These are phyloP conservation scores for Daldinia vernicosa DNA, from an alignment of 495 filamentous ascomycete genomes.

Conservation along the genomic window DNA sequence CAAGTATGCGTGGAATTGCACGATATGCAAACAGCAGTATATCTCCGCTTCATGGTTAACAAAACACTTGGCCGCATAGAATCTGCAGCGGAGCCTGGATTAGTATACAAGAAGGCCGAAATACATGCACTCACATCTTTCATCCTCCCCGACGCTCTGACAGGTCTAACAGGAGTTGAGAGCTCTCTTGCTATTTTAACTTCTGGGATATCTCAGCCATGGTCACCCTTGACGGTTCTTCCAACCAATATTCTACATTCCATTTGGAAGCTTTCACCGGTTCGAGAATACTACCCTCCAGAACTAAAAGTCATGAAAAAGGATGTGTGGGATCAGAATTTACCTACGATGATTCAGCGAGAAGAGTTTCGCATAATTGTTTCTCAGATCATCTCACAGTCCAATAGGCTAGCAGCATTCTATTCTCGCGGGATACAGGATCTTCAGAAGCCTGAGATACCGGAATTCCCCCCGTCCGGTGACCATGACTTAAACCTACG, in stretches of 20 bases:
- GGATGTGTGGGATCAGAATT: slow-evolving; percentile 53
- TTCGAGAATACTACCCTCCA: slow-evolving; percentile 64
- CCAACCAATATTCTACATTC: not conserved
- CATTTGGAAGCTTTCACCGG: slow-evolving; percentile 62
- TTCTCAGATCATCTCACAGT: slow-evolving; percentile 53
- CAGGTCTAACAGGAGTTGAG: slow-evolving; percentile 66
- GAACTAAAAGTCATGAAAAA: slow-evolving; percentile 60
- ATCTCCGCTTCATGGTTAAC: slow-evolving; percentile 58
- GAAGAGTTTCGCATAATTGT: slow-evolving; percentile 55
- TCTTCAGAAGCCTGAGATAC: not conserved
- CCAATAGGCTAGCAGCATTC: slow-evolving; percentile 48
- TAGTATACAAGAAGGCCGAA: slow-evolving; percentile 62
- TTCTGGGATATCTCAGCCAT: slow-evolving; percentile 60
- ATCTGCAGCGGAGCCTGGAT: slow-evolving; percentile 54
- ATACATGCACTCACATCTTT: slow-evolving; percentile 68
- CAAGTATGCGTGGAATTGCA: slow-evolving; percentile 6
- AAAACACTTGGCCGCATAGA: slow-evolving; percentile 55
- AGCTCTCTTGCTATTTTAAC: slow-evolving; percentile 60
- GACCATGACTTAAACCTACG: slow-evolving; percentile 46
- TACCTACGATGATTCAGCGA: slow-evolving; percentile 62
- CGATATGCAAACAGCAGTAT: slow-evolving; percentile 28
- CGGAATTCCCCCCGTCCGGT: slow-evolving; percentile 1
- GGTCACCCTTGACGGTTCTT: slow-evolving; percentile 39
- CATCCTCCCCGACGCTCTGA: slow-evolving; percentile 64
- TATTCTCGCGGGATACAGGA: slow-evolving; percentile 1